These are phyloP conservation scores for Mikania micrantha DNA, from an alignment of 129 eudicot species.

Conservation along the genomic window DNA sequence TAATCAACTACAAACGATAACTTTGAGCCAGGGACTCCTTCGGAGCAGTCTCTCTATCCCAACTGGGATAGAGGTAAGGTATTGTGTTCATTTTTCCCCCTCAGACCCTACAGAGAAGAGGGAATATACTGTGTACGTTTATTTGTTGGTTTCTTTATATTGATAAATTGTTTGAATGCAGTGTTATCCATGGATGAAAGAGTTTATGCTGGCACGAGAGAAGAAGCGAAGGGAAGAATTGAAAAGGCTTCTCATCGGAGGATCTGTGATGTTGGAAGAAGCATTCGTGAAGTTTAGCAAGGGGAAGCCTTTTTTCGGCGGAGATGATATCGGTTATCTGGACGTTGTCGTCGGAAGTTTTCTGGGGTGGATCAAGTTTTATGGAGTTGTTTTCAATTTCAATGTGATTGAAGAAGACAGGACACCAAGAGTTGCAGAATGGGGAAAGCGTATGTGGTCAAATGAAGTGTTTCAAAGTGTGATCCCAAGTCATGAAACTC, in stretches of 20 bases:
- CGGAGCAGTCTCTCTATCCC: no score
- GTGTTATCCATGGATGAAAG: background rate
- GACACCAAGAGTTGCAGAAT: background rate
- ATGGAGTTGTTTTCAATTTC: background rate
- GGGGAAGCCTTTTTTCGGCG: background rate
- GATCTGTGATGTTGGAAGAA: background rate
- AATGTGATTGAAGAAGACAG: background rate
- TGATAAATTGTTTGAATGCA: no score
- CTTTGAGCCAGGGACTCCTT: no score
- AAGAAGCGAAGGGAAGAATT: background rate
- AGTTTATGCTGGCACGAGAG: background rate
- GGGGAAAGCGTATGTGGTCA: background rate
- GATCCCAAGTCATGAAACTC: background rate
- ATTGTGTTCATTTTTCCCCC: no score
- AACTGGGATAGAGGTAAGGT: no score
- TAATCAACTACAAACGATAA: no score
- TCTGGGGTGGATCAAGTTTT: background rate
- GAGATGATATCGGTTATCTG: background rate
- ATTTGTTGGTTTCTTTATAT: no score
- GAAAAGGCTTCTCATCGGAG: background rate
- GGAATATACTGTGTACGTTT: no score
- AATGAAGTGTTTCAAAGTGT: background rate
- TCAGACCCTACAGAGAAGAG: no score
- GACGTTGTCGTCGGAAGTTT: background rate
- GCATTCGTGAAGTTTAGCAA: background rate